Conservation (phyloP, 2,329 filamentous ascomycete genomes). For the Ceratocystis eucalypticola region DNA sequence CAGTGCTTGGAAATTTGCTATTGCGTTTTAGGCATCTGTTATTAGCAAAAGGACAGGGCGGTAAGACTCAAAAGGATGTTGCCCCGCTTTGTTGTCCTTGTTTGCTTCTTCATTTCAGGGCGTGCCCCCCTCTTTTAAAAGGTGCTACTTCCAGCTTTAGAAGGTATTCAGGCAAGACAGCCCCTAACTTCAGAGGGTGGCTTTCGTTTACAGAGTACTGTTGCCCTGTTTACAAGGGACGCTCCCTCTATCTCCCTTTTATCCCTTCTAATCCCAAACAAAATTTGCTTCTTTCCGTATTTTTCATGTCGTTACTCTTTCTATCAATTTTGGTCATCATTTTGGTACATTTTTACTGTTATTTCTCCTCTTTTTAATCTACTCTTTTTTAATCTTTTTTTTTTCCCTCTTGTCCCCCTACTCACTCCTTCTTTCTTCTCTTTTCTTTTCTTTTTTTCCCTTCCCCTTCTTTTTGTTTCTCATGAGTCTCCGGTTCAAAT, state of each 20-base stretch:
- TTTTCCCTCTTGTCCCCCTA: slow-evolving; percentile 20
- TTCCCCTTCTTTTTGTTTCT: slow-evolving; percentile 28
- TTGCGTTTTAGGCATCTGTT: too few species aligned
- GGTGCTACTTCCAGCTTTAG: too few species aligned
- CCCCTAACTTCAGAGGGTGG: too few species aligned
- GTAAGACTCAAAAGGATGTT: too few species aligned
- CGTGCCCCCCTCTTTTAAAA: too few species aligned
- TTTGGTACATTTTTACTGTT: slow-evolving; percentile 12
- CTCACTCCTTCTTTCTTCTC: slow-evolving; percentile 22
- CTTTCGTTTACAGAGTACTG: too few species aligned
- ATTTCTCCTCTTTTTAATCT: slow-evolving; percentile 22
- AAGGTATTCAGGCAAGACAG: too few species aligned
- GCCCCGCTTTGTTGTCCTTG: too few species aligned
- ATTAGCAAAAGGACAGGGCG: too few species aligned
- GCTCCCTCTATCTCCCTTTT: neutral
- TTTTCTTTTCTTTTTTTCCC: slow-evolving; percentile 26
- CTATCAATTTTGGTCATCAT: slow-evolving; percentile 5
- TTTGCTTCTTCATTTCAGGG: too few species aligned
- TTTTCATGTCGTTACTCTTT: neutral
- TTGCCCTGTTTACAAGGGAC: too few species aligned
- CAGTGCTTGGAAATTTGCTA: too few species aligned
- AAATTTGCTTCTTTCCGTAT: neutral
- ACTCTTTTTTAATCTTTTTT: slow-evolving; percentile 20
- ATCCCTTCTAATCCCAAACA: neutral
- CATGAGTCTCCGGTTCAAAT: slow-evolving; percentile 65